These are phyloP conservation scores for Ophiostoma himal-ulmi DNA, from an alignment of 2,329 filamentous ascomycete species.

Conservation along the genomic window DNA sequence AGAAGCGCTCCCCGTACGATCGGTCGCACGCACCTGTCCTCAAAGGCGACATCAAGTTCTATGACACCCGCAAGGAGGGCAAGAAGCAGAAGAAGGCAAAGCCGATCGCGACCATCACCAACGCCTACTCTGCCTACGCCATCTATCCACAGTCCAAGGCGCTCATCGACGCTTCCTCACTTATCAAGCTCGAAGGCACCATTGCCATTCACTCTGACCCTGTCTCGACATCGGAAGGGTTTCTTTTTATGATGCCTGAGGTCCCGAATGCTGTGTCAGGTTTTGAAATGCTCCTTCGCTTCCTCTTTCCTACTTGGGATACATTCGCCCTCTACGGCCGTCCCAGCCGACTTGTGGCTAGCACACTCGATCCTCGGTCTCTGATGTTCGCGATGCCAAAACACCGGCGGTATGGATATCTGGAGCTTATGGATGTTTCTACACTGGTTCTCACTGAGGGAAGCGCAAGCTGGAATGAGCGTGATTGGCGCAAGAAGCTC, in stretches of 20 bases:
- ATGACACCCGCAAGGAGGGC: constrained; percentile 65
- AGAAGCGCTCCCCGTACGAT: constrained; percentile 78
- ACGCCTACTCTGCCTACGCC: constrained; percentile 88
- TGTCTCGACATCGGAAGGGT: constrained; percentile 76
- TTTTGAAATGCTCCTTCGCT: constrained; percentile 91
- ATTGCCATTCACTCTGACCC: constrained; percentile 81
- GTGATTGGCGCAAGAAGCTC: constrained; percentile 81
- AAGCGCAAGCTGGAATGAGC: constrained; percentile 72
- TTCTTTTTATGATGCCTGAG: constrained; percentile 97
- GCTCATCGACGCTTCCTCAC: constrained; percentile 85
- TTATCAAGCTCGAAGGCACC: constrained; percentile 87
- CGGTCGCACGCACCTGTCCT: constrained; percentile 59
- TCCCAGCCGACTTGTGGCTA: constrained; percentile 78
- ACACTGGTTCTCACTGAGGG: constrained; percentile 71
- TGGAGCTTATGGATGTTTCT: constrained; percentile 82
- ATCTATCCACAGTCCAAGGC: constrained; percentile 94
- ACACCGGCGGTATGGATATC: constrained; percentile 78
- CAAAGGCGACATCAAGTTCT: constrained; percentile 91
- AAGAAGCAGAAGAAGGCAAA: constrained; percentile 88
- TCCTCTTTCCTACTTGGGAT: constrained; percentile 90
- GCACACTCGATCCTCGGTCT: constrained; percentile 77
- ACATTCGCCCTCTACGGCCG: constrained; percentile 88
- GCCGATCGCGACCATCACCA: constrained; percentile 85
- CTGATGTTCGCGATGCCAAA: constrained; percentile 98
- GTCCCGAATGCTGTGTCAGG: constrained; percentile 84